These are phyloP conservation scores for Monosporascus sp. DNA, from an alignment of 2,329 filamentous ascomycete genomes.

Conservation along the genomic window DNA sequence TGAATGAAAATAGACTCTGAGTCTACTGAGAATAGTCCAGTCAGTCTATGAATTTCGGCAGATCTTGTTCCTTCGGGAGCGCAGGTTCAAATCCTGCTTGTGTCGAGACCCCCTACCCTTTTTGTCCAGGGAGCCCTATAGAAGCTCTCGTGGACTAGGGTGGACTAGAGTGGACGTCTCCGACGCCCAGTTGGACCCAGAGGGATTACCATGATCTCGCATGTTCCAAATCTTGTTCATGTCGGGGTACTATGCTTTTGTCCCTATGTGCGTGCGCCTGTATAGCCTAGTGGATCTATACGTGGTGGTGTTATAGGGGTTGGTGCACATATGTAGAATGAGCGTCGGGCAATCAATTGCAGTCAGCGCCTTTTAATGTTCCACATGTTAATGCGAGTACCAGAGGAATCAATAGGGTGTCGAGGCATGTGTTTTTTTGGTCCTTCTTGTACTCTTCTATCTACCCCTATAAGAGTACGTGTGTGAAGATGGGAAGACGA, in stretches of 20 bases:
- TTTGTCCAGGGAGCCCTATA: background rate
- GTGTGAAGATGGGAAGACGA: too few relatives aligned
- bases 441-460: background rate
- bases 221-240: slow-evolving; percentile 1
- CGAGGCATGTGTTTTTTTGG: background rate
- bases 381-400: too few relatives aligned
- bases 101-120: slow-evolving; percentile 9
- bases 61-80: slow-evolving; percentile 25
- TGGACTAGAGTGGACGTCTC: too few relatives aligned
- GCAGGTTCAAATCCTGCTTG: slow-evolving; percentile 26
- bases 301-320: too few relatives aligned
- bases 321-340: too few relatives aligned
- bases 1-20: slow-evolving; percentile 11
- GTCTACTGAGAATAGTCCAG: too few relatives aligned
- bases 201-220: slow-evolving; percentile 1
- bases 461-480: background rate
- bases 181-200: background rate
- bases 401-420: too few relatives aligned
- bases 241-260: background rate
- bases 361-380: too few relatives aligned
- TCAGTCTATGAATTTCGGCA: slow-evolving; percentile 7
- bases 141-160: background rate
- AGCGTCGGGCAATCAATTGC: too few relatives aligned
- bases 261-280: background rate
- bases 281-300: too few relatives aligned